Evolutionary conservation across 2,329 filamentous ascomycete genomes (phyloP), one percentile per base, ranked within the genome.

Genomic region (Aaosphaeria arxii): DNA sequence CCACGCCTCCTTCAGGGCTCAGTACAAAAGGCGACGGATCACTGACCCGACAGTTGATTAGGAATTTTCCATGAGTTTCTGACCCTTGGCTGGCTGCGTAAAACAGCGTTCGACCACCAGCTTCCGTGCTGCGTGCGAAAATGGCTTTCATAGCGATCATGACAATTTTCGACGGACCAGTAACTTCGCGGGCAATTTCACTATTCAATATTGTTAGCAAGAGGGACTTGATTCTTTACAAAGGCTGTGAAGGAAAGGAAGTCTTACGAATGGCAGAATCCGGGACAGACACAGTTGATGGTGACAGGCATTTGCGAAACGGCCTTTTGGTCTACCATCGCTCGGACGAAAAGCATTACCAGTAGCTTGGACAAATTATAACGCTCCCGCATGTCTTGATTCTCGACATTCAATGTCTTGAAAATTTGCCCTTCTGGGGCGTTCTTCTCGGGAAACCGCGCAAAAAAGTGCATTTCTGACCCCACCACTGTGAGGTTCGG

Each of bases 31-130:
- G 45, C 5, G 66, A 61, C 11, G 65, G 65, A 28, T 52, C 42
- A 30, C 46, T 47, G 11, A 73, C 52, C 44, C 54, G 32, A 17
- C 61, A 66, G 43, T 75, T 59, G 32, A 57, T 66, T 38, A 75
- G 44, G 49, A 74, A 76, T 52, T 70, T 56, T 0, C 74, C 74
- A 55, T 76, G 72, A 2, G 57, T 64, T 50, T 72, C 67, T 4
- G 51, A 45, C 0, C 72, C 72, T 13, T 52, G 55, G 6, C 57
- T 43, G 2, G 62, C 73, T 0, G 68, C 72, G 51, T 70, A 56
- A 1, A 74, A 71, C 17, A 76, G 56, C 2, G 66, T 74, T 24
- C 73, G 52, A 7, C 60, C 61, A 0, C 74, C 74, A 2, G 69
- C 67, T 47, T 75, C 72, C 0, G 69, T 72, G 2, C 59, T 66